Evolutionary conservation across 805 yeast species (phyloP), one percentile per base, ranked within the genome.

Genomic region (Kodamaea jinghongensis): DNA sequence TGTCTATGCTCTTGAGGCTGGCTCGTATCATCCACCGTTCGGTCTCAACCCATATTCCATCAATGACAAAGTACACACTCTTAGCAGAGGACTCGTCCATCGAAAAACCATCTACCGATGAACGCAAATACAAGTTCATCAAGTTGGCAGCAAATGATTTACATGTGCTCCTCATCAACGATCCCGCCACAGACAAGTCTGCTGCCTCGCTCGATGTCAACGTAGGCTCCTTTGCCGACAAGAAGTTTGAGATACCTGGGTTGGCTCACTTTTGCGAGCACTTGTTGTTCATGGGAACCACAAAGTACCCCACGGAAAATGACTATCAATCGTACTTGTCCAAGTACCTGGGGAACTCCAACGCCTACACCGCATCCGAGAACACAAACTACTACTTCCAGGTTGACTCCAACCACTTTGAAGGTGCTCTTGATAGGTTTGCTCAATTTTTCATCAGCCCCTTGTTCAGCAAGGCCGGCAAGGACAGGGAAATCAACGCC

Each of bases 321-420:
- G 91, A 82, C 46, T 84, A 84, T 58, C 63, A 83, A 32, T 77
- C 82, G 37, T 93, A 73, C 58, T 66, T 91, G 40, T 74, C 95
- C 6, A 80, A 83, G 45, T 95, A 93, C 56, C 83, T 90, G 29
- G 99, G 98, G 13, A 76, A 76, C 45, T 85, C 95, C 26, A 91
- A 91, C 58, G 99, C 99, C 1, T 91, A 83, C 61, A 91, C 99
- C 1, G 82, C 96, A 2, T 70, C 88, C 3, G 83, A 83, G 51
- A 88, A 86, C 53, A 91, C 98, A 4, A 91, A 91, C 63, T 91
- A 89, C 62, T 89, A 75, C 61, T 91, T 93, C 54, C 96, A 91
- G 54, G 77, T 93, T 4, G 78, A 82, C 43, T 76, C 84, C 41
- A 83, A 81, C 46, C 77, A 82, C 49, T 68, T 91, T 44, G 79